Conservation (phyloP, 208 protist genomes). For the Willaertia magna region DNA sequence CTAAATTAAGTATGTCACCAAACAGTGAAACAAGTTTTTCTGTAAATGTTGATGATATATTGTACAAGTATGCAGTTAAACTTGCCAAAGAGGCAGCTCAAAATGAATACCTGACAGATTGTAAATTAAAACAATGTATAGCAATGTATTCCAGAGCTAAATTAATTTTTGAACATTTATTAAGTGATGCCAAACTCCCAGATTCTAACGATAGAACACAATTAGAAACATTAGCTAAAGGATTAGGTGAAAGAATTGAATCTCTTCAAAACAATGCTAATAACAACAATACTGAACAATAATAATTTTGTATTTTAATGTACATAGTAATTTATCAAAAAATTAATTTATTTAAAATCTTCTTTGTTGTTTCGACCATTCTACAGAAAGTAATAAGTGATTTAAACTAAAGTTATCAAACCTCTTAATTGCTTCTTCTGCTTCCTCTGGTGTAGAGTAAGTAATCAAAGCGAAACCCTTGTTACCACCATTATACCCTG, state of each 20-base stretch:
- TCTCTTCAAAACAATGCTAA: too few relatives aligned
- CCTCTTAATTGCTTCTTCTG: background rate
- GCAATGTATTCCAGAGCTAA: too few relatives aligned
- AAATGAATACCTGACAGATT: background rate
- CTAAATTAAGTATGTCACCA: background rate
- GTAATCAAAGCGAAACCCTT: conserved; percentile 11
- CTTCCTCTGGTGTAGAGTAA: background rate
- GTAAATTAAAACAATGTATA: too few relatives aligned
- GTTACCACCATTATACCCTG: background rate
- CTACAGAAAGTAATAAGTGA: background rate
- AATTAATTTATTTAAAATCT: background rate
- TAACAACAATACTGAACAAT: too few relatives aligned
- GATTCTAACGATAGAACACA: too few relatives aligned
- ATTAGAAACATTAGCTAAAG: too few relatives aligned
- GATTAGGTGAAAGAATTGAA: too few relatives aligned
- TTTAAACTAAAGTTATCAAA: background rate
- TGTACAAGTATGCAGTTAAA: background rate
- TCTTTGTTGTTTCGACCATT: background rate
- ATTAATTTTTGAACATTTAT: too few relatives aligned
- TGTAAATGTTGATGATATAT: background rate
- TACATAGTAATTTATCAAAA: too few relatives aligned
- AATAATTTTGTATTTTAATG: too few relatives aligned
- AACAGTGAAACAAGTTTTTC: background rate
- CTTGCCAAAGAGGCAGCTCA: background rate
- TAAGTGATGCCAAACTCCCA: too few relatives aligned